These are phyloP conservation scores for Hansenula anomala DNA, from an alignment of 1,139 yeast species.

Conservation along the genomic window DNA sequence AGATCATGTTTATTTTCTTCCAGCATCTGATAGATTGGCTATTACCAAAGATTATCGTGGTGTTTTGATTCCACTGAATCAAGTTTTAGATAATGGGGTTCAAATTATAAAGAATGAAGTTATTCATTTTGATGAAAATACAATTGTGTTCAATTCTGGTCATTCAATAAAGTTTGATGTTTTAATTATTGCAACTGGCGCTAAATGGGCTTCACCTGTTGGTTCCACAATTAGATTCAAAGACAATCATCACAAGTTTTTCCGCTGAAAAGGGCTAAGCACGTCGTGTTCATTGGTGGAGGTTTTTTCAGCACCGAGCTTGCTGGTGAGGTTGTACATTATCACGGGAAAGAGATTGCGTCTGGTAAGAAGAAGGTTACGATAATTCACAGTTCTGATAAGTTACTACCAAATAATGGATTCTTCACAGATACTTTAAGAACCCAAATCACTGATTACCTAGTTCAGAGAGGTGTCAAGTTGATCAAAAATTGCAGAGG, in stretches of 20 bases:
- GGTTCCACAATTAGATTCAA: constrained; percentile 2
- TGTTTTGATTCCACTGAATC: constrained; percentile 2
- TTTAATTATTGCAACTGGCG: constrained; percentile 20
- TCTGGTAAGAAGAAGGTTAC: background rate
- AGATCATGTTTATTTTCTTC: background rate
- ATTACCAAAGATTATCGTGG: background rate
- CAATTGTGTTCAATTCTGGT: background rate
- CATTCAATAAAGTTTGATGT: constrained; percentile 7
- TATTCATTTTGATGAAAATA: constrained; percentile 5
- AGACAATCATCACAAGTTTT: constrained; percentile 2
- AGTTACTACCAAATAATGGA: background rate
- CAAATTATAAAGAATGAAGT: constrained; percentile 7
- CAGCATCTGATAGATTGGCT: constrained; percentile 1
- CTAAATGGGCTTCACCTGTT: constrained; percentile 14
- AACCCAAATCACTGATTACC: constrained; percentile 4
- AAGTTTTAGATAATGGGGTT: constrained; percentile 7
- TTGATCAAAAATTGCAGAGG: background rate
- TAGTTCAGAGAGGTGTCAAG: background rate
- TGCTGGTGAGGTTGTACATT: constrained; percentile 15
- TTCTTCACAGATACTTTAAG: constrained; percentile 1
- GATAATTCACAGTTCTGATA: constrained; percentile 1
- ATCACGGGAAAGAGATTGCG: background rate
- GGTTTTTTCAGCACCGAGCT: constrained; percentile 18
- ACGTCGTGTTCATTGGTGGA: constrained; percentile 18
- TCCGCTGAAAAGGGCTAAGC: constrained; percentile 7